Evolutionary conservation across 129 eudicot genomes (phyloP).

Genomic region (Saussurea involucrata): DNA sequence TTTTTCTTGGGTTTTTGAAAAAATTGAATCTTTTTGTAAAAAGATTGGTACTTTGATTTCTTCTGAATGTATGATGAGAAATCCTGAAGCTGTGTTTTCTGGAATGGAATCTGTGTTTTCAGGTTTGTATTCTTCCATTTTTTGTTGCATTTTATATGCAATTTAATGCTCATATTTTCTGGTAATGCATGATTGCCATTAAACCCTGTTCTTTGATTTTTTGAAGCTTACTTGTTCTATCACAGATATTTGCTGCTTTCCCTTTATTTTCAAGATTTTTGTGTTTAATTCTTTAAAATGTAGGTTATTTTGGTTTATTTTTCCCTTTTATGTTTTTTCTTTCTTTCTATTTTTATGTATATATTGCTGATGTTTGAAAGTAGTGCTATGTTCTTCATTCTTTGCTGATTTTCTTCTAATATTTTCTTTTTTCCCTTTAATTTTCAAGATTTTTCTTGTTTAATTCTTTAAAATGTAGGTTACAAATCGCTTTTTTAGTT

Average conservation of each 20-base stretch:
- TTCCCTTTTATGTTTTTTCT: no score
- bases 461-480: slow-evolving; percentile 28
- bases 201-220: neutral
- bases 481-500: neutral
- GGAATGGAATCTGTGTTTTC: slow-evolving; percentile 46
- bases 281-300: slow-evolving; percentile 18
- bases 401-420: neutral
- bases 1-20: slow-evolving; percentile 5
- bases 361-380: slow-evolving; percentile 11
- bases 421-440: neutral
- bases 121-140: slow-evolving; percentile 19
- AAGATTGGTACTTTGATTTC: slow-evolving; percentile 15
- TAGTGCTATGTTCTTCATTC: slow-evolving; percentile 6
- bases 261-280: slow-evolving; percentile 17
- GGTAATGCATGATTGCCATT: slow-evolving; percentile 17
- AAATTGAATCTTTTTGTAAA: slow-evolving; percentile 5
- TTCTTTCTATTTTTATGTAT: neutral
- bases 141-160: neutral
- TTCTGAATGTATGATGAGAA: slow-evolving; percentile 26
- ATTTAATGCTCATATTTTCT: slow-evolving; percentile 5
- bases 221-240: neutral
- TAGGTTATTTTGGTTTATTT: neutral
- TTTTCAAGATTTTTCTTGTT: neutral
- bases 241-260: slow-evolving; percentile 11
- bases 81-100: slow-evolving; percentile 33